phyloP scores from a whole-genome alignment of 2,329 filamentous ascomycete genomes.

The Pseudogymnoascus sp. region DNA sequence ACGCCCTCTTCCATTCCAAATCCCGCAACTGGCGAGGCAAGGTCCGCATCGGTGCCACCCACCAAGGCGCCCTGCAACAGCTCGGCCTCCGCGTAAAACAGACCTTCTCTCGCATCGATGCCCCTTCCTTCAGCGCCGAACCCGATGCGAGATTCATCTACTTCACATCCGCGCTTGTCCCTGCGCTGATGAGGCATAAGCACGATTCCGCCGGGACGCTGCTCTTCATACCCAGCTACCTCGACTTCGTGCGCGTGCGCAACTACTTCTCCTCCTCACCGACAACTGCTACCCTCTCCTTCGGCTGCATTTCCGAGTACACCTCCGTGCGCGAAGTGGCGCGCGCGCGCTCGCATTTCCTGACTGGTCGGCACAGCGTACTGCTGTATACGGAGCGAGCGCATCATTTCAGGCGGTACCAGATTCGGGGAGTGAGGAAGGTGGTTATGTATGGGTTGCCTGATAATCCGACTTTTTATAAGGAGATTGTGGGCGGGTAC shows the following conservation, averaged over 20 bases:
- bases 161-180: conserved; percentile 75
- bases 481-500: conserved; percentile 63
- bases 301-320: conserved; percentile 86
- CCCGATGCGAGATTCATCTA: conserved; percentile 86
- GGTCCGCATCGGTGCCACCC: conserved; percentile 58
- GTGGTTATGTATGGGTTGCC: conserved; percentile 88
- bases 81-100: conserved; percentile 67
- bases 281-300: conserved; percentile 47
- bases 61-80: conserved; percentile 64
- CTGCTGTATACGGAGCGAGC: conserved; percentile 88
- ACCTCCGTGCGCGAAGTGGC: conserved; percentile 69
- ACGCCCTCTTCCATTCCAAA: conserved; percentile 64
- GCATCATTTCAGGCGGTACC: conserved; percentile 93
- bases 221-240: conserved; percentile 85
- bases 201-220: conserved; percentile 62
- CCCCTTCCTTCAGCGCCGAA: conserved; percentile 59
- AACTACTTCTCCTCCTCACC: conserved; percentile 78
- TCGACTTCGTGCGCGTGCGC: conserved; percentile 87
- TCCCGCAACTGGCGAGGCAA: conserved; percentile 78
- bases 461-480: conserved; percentile 77
- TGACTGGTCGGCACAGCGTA: conserved; percentile 70
- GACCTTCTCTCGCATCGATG: conserved; percentile 82
- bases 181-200: conserved; percentile 60
- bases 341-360: conserved; percentile 78
- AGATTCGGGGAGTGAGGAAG: conserved; percentile 68